A percentile compares a stretch with the other conserved stretches of the same genome.
Evolutionary conservation across 2,329 filamentous ascomycete genomes (phyloP).

Genomic region (Epichloe baconii): DNA sequence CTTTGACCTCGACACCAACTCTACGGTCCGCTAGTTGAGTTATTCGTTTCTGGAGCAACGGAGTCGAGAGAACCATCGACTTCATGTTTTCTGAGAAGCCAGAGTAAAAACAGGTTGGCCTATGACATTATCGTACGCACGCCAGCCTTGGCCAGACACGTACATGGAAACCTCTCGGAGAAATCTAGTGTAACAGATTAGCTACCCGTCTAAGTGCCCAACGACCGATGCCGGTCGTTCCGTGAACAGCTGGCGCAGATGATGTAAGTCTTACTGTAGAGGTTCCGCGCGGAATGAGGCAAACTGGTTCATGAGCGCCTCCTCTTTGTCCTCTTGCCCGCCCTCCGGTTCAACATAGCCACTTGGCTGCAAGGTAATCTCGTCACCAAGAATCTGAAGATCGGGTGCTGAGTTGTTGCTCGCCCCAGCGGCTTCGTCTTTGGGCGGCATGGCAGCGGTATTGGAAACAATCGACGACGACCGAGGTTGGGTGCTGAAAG

Average conservation of each 20-base stretch:
- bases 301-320: constrained; percentile 68
- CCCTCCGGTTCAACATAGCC: constrained; percentile 46
- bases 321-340: constrained; percentile 43
- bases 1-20: constrained; percentile 60
- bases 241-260: neutral
- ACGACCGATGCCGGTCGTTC: neutral
- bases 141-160: constrained; percentile 88
- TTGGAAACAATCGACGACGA: neutral
- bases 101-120: constrained; percentile 84
- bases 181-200: constrained; percentile 42
- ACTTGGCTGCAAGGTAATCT: constrained; percentile 62
- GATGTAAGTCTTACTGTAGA: constrained; percentile 33
- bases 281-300: constrained; percentile 68
- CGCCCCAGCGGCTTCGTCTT: constrained; percentile 18
- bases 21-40: constrained; percentile 62
- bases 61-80: constrained; percentile 57
- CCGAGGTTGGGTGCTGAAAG: neutral
- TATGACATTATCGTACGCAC: constrained; percentile 79
- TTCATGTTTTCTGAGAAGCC: constrained; percentile 92
- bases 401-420: constrained; percentile 48
- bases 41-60: constrained; percentile 63
- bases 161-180: constrained; percentile 88
- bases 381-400: constrained; percentile 61
- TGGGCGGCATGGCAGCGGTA: constrained; percentile 16
- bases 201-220: neutral